Evolutionary conservation across 164 flowering plant species (phyloP), one percentile per base, ranked within the genome.

Genomic region (Macadamia tetraphylla): DNA sequence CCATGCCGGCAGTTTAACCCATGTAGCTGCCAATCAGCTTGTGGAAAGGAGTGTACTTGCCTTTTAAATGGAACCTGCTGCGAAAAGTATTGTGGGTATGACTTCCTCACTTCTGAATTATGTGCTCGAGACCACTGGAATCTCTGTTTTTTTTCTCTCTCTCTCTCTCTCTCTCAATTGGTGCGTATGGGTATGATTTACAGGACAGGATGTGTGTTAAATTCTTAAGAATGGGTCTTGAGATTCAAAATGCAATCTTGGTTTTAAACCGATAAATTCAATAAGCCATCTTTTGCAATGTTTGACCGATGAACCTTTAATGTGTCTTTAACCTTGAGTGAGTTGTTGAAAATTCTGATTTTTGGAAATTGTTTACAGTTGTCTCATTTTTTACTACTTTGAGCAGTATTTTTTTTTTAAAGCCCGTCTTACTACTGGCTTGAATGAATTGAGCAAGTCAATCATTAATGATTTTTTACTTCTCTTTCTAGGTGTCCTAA

Each of bases 81-180:
- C 72, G 99, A 95, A 65, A 95, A 95, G 76, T 95, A 95, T 70
- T 95, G 99, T 66, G 99, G 98, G 99, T 95, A 68, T 81, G 90
- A 68, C 67, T 63, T 76, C 10, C 1, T 14, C 40, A 23, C 23
- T 23, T 23, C 23, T 23, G 23, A 23, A 23, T 23, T 23, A 23
- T 23, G 23, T 23, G 23, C 23, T 23, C 23, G 23, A 23, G 23
- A 23, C 23, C 23, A 23, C 23, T 23, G 23, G 23, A 23, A 23
- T 23, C 23, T 23, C 23, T 23, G 23, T 23, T 23, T 23, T 23
- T 23, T 23, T 23, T 23, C 23, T 23, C 23, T 23, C 23, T 23
- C 23, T 23, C 23, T 35, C 7, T 46, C 7, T 46, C 51, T 8
- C 51, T 9, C 7, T 3, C 9, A 11, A 46, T 3, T 10, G 13